Evolutionary conservation across 83 land plant genomes (phyloP).

Genomic region (Picea abies): DNA sequence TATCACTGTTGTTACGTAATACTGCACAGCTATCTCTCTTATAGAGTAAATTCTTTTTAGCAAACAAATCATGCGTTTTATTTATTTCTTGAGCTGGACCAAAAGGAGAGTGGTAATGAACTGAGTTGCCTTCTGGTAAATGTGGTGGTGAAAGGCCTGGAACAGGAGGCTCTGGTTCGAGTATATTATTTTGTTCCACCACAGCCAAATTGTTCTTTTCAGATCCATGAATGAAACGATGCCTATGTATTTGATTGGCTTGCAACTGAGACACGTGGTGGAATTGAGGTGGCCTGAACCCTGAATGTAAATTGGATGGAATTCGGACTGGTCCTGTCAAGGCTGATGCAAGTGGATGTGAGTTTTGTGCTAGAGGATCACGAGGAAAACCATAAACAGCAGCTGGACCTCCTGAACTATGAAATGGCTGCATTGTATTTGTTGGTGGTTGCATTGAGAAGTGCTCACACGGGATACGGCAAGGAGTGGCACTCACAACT

Average conservation of each 20-base stretch:
- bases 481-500: neutral
- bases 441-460: conserved; percentile 14
- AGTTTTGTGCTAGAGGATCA: neutral
- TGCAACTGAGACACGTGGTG: neutral
- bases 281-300: neutral
- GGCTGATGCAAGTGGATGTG: neutral
- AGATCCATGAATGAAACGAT: neutral
- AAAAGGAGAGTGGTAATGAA: neutral
- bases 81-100: neutral
- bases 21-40: neutral
- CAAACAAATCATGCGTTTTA: neutral
- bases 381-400: conserved; percentile 1
- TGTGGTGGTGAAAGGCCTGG: conserved; percentile 20
- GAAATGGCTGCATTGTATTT: conserved; percentile 2
- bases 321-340: neutral
- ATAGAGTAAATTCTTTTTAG: neutral
- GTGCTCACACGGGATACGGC: conserved; percentile 13
- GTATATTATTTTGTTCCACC: conserved; percentile 11
- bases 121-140: neutral
- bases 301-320: neutral
- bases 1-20: neutral
- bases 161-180: conserved; percentile 24
- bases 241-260: neutral
- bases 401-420: neutral
- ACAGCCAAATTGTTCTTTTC: neutral